Evolutionary conservation across 192 early-diverging fungal genomes (phyloP).

Genomic region (Entomortierella chlamydospora): DNA sequence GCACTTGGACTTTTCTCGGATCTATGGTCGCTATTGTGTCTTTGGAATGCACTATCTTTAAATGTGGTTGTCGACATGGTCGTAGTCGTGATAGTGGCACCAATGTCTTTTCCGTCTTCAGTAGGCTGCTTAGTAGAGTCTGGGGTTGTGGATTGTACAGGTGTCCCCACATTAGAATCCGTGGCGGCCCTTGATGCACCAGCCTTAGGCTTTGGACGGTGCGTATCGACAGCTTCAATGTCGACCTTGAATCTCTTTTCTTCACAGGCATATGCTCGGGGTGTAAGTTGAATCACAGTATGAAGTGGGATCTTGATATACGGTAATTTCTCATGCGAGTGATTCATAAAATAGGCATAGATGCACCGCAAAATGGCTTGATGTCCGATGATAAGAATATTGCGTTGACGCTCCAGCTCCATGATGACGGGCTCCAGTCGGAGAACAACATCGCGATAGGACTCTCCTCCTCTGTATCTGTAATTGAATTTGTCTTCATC

Average conservation of each 20-base stretch:
- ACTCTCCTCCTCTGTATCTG: conserved; percentile 86
- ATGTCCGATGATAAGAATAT: conserved; percentile 96
- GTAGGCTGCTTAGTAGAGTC: conserved; percentile 5
- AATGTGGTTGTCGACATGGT: conserved; percentile 54
- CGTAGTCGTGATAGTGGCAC: conserved; percentile 43
- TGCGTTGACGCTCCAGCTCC: conserved; percentile 98
- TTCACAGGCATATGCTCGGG: conserved; percentile 95
- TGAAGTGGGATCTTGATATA: conserved; percentile 99
- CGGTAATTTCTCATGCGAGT: conserved; percentile 93
- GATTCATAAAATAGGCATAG: conserved; percentile 98
- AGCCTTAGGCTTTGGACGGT: conserved; percentile 77
- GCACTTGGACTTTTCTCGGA: background rate
- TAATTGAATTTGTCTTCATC: conserved; percentile 98
- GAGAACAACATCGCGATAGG: conserved; percentile 96
- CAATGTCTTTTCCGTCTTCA: conserved; percentile 17
- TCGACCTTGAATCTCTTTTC: conserved; percentile 95
- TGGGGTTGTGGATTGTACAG: background rate
- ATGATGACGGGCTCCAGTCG: conserved; percentile 98
- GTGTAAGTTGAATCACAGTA: conserved; percentile 96
- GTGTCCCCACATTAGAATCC: conserved; percentile 1
- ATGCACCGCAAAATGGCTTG: conserved; percentile 98
- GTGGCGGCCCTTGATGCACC: conserved; percentile 13
- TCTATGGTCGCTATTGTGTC: conserved; percentile 12
- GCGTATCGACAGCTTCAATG: conserved; percentile 98
- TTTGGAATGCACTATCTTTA: conserved; percentile 29